These are phyloP conservation scores for Pistacia integerrima DNA, from an alignment of 345 rosid genomes.

Conservation along the genomic window DNA sequence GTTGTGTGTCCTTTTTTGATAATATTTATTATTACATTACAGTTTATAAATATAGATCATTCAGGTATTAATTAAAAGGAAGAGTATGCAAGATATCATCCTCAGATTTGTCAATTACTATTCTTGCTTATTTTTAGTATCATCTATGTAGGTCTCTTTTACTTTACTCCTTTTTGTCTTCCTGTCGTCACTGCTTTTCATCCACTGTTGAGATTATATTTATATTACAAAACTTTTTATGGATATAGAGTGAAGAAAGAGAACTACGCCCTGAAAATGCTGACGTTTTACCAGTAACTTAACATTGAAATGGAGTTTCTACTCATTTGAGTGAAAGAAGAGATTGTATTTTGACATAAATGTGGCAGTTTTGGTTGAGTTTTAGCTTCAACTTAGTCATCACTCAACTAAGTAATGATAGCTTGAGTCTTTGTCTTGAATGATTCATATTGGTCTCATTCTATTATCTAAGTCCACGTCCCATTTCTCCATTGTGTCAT, in stretches of 20 bases:
- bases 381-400: not conserved
- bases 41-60: slow-evolving; percentile 20
- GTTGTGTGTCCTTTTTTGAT: slow-evolving; percentile 23
- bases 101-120: slow-evolving; percentile 31
- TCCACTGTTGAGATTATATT: not conserved
- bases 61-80: slow-evolving; percentile 14
- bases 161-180: not conserved
- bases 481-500: slow-evolving; percentile 32
- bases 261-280: not conserved
- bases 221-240: not conserved
- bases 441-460: slow-evolving; percentile 15
- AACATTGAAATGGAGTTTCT: slow-evolving; percentile 9
- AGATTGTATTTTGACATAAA: not conserved
- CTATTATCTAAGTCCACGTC: slow-evolving; percentile 17
- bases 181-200: slow-evolving; percentile 7
- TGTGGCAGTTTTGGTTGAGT: not conserved
- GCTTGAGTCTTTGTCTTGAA: slow-evolving; percentile 21
- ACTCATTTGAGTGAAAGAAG: not conserved
- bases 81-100: slow-evolving; percentile 15
- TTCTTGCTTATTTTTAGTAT: slow-evolving; percentile 24
- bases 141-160: slow-evolving; percentile 9
- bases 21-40: not conserved
- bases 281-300: not conserved
- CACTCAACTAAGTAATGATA: not conserved
- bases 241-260: slow-evolving; percentile 10